Percentiles rank a stretch among this genome's conserved stretches.
These are phyloP conservation scores for Rhodotorula diobovata DNA, from an alignment of 768 basidiomycete genomes.

Conservation along the genomic window DNA sequence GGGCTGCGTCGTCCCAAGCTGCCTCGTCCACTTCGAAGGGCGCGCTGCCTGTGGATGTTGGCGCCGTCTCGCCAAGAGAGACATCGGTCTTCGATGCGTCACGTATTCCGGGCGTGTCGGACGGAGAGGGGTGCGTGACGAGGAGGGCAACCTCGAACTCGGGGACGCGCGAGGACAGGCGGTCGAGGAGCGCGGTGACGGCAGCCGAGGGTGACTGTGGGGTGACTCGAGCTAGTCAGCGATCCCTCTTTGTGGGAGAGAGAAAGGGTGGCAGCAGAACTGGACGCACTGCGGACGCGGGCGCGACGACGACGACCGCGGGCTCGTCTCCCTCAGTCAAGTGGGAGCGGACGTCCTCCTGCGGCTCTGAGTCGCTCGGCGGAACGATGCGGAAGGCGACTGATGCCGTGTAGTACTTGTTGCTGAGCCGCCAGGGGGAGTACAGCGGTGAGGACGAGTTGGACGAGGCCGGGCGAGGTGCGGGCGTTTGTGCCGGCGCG, in stretches of 20 bases:
- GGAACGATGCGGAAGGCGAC: slow-evolving; percentile 1
- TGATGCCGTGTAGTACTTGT: slow-evolving; percentile 18
- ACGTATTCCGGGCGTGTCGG: not conserved
- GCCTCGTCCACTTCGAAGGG: not conserved
- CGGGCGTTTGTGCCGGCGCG: not conserved
- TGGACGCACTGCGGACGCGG: not conserved
- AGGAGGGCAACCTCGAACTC: slow-evolving; percentile 30
- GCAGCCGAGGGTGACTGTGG: not conserved
- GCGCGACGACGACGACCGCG: slow-evolving; percentile 10
- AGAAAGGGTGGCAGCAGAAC: not conserved
- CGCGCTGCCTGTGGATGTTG: not conserved
- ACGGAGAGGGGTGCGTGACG: not conserved
- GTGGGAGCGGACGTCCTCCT: not conserved
- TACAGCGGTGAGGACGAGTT: not conserved
- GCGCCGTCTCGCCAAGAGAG: no score
- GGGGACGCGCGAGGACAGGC: not conserved
- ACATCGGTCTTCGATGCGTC: not conserved
- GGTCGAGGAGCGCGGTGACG: not conserved
- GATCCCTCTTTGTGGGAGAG: no score
- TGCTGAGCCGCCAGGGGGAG: slow-evolving; percentile 7
- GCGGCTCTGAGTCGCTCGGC: no score
- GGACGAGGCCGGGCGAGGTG: not conserved
- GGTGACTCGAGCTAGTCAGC: not conserved
- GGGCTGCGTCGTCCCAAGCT: slow-evolving; percentile 17
- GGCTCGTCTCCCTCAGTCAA: slow-evolving; percentile 16